phyloP scores from a whole-genome alignment of 257 asterid genomes.

The Schizonepeta tenuifolia region DNA sequence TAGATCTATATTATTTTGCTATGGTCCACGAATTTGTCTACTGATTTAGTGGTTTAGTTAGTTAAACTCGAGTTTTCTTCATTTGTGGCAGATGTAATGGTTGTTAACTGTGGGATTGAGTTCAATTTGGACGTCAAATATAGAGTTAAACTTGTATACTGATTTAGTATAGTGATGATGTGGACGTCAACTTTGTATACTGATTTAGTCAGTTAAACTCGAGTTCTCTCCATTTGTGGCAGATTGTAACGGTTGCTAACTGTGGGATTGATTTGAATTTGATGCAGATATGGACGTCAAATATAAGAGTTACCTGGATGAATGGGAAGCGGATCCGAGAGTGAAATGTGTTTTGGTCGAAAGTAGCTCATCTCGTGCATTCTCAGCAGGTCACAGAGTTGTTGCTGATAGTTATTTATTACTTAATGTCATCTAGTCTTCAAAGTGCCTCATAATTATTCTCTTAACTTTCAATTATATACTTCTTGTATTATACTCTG shows the following conservation, averaged over 20 bases:
- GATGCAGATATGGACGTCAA: slow-evolving; percentile 87
- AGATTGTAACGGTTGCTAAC: slow-evolving; percentile 5
- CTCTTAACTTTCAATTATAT: neutral
- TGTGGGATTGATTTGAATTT: slow-evolving; percentile 23
- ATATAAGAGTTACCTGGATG: slow-evolving; percentile 80
- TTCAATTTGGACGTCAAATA: too few species aligned
- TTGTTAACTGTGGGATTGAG: too few species aligned
- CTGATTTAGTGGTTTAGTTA: slow-evolving; percentile 28
- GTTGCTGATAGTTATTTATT: neutral
- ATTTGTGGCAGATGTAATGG: neutral
- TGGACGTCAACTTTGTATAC: neutral
- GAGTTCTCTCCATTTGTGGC: neutral
- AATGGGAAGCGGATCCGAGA: slow-evolving; percentile 87
- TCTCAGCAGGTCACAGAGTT: slow-evolving; percentile 78
- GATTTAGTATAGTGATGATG: too few species aligned
- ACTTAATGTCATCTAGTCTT: slow-evolving; percentile 10
- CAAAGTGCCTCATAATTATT: slow-evolving; percentile 1
- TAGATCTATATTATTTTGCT: neutral
- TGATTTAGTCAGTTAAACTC: slow-evolving; percentile 11
- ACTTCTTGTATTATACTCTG: slow-evolving; percentile 8
- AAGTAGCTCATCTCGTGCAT: slow-evolving; percentile 88
- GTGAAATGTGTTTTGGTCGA: slow-evolving; percentile 94
- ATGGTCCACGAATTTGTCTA: neutral
- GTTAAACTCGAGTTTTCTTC: neutral
- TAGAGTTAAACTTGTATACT: too few species aligned